Evolutionary conservation across 2,329 filamentous ascomycete species (phyloP).

Genomic region (Phialophora macrospora): DNA sequence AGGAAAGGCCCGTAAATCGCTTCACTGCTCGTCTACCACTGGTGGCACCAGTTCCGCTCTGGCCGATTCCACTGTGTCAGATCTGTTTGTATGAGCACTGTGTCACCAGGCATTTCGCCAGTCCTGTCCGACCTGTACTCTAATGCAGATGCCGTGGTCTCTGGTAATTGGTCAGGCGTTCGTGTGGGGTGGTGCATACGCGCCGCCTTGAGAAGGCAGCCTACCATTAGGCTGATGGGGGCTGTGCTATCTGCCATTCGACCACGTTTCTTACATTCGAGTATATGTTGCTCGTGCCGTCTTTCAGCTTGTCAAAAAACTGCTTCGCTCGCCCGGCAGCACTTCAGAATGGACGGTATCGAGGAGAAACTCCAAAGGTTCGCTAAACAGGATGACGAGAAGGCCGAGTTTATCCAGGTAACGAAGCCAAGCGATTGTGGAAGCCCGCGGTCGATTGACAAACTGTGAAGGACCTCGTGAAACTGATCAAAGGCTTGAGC

Average conservation of each 20-base stretch:
- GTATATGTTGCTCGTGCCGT: background rate
- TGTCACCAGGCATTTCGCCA: background rate
- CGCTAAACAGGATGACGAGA: constrained; percentile 16
- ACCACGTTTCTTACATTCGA: background rate
- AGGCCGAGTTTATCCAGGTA: constrained; percentile 15
- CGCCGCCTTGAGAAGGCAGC: background rate
- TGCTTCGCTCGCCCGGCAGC: background rate
- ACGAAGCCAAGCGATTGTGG: background rate
- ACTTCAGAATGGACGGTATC: constrained; percentile 8
- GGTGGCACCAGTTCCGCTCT: too few relatives aligned
- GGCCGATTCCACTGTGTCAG: too few relatives aligned
- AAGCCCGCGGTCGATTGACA: background rate
- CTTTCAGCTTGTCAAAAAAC: background rate
- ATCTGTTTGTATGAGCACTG: too few relatives aligned
- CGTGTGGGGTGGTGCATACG: background rate
- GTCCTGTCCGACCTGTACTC: background rate
- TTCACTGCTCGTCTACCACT: too few relatives aligned
- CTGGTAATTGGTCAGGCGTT: background rate
- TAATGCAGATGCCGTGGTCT: background rate
- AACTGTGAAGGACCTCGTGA: constrained; percentile 9
- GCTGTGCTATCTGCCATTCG: background rate
- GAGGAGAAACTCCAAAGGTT: constrained; percentile 1
- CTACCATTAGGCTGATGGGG: background rate
- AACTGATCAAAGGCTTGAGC: constrained; percentile 3
- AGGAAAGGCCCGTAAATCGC: too few relatives aligned